Base-by-base conservation (phyloP, 75 land plant species). In the Selaginella tamariscina region DNA sequence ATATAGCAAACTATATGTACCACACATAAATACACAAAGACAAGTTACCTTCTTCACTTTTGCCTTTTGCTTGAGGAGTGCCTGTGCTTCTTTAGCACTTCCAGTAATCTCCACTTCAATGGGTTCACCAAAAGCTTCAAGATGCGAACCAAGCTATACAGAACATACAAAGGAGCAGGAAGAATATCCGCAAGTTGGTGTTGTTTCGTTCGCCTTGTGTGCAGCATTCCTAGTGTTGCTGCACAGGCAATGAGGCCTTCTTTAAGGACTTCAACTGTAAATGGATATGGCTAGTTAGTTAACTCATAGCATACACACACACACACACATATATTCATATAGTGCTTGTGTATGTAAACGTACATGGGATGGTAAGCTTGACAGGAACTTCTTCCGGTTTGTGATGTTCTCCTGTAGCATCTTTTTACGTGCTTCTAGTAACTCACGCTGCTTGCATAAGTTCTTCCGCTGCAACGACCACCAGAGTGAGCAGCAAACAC, bases 211-310 rank as follows among this genome's bases (percentile, higher is more conserved):
- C 89, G 86, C 80, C 85, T 90, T 8, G 92, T 85, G 62, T 95
- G 89, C 29, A 65, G 64, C 65, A 95, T 79, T 1, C 89, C 91
- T 18, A 95, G 56, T 95, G 88, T 44, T 87, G 81, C 76, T 90
- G 96, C 44, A 95, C 87, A n/a, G 96, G 92, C 62, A 90, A 76
- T 22, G 96, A 87, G 56, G 99, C 96, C 73, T 87, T 95, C 81
- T 87, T 95, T 18, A 95, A 75, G 62, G 89, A 72, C 69, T 95
- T 95, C 54, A 95, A 78, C 64, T n/a, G n/a, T n/a, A n/a, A n/a
- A n/a, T n/a, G n/a, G n/a, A n/a, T n/a, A n/a, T n/a, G n/a, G n/a
- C n/a, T n/a, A n/a, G n/a, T n/a, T n/a, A n/a, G n/a, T n/a, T n/a
- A n/a, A n/a, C n/a, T n/a, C n/a, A n/a, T n/a, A n/a, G n/a, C n/a